Conservation (phyloP, 257 asterid species). For the Nicotiana knightiana region DNA sequence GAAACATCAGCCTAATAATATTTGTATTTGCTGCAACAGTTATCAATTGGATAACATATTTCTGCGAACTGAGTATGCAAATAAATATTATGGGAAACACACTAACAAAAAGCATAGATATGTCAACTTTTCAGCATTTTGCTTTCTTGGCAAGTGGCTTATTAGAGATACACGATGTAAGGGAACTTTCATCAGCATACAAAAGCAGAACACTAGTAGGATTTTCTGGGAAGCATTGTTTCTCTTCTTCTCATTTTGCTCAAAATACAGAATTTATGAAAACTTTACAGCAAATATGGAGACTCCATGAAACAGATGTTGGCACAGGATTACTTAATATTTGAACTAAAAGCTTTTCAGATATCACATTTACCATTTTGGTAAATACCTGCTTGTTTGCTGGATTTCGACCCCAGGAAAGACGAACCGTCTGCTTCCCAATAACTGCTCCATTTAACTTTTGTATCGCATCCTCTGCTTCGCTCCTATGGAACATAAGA, state of each 20-base stretch:
- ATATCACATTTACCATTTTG: background rate
- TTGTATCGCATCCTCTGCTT: slow-evolving; percentile 22
- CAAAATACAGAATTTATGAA: background rate
- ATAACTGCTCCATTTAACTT: slow-evolving; percentile 20
- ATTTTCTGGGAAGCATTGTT: background rate
- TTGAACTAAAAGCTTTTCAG: background rate
- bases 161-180: background rate
- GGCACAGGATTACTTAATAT: background rate
- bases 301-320: background rate
- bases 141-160: background rate
- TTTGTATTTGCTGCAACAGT: background rate
- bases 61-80: background rate
- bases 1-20: background rate
- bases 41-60: background rate
- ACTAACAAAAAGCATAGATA: background rate
- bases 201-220: background rate
- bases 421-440: slow-evolving; percentile 25
- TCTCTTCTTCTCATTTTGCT: background rate
- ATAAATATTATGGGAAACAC: background rate
- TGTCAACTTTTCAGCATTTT: background rate
- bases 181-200: background rate
- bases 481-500: slow-evolving; percentile 4
- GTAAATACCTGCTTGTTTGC: slow-evolving; percentile 16
- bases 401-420: slow-evolving; percentile 20
- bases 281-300: background rate